A percentile compares a stretch with the other conserved stretches of the same genome.
These are phyloP conservation scores for Pyrus hybrid DNA, from an alignment of 331 rosid genomes.

Conservation along the genomic window DNA sequence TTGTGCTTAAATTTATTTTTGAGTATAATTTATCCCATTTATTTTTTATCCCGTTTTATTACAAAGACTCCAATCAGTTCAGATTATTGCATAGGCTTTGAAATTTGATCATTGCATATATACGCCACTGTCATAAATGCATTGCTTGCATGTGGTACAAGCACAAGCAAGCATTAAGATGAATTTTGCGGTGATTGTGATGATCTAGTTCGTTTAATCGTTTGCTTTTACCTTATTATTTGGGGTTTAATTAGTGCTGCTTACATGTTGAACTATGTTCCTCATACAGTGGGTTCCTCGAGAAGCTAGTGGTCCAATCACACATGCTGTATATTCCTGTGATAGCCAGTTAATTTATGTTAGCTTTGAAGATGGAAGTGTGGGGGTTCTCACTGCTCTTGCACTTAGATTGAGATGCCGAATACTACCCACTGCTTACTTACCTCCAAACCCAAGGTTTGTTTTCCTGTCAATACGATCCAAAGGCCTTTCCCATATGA, in stretches of 20 bases:
- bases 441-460: slow-evolving; percentile 81
- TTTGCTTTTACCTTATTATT: slow-evolving; percentile 10
- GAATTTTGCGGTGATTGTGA: background rate
- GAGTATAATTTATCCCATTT: background rate
- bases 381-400: slow-evolving; percentile 76
- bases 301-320: slow-evolving; percentile 87
- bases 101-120: background rate
- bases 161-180: background rate
- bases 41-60: background rate
- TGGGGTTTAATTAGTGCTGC: background rate
- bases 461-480: slow-evolving; percentile 7
- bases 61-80: background rate
- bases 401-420: slow-evolving; percentile 85
- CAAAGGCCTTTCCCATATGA: background rate
- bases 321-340: slow-evolving; percentile 92
- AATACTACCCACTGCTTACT: slow-evolving; percentile 72
- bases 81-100: background rate
- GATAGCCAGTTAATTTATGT: slow-evolving; percentile 87
- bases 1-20: background rate
- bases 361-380: slow-evolving; percentile 90
- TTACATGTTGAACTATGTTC: slow-evolving; percentile 8
- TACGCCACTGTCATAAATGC: background rate
- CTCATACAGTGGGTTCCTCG: slow-evolving; percentile 56
- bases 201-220: background rate
- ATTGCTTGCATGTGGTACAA: background rate